Evolutionary conservation across 1,284 basidiomycete species (phyloP).

Genomic region (Malassezia globosa): DNA sequence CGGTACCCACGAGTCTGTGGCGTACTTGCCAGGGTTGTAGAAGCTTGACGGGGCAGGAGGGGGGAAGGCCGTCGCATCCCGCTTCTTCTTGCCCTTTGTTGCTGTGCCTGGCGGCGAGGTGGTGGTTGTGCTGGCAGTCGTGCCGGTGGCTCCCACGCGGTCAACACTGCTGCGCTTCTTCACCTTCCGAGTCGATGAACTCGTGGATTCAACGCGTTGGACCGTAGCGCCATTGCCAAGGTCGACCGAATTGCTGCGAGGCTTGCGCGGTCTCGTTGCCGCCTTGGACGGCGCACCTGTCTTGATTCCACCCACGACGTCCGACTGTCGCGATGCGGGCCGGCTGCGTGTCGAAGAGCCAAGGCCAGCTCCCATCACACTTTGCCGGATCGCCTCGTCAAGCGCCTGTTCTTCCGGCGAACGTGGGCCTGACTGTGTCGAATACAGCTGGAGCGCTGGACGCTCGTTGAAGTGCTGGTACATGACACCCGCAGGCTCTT

Average conservation of each 20-base stretch:
- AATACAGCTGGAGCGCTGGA: slow-evolving; percentile 1
- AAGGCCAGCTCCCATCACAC: slow-evolving; percentile 33
- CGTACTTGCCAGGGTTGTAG: slow-evolving; percentile 25
- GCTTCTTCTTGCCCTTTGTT: slow-evolving; percentile 27
- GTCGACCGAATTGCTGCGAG: slow-evolving; percentile 12
- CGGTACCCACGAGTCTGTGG: slow-evolving; percentile 28
- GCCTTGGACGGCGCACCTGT: not conserved
- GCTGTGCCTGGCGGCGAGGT: not conserved
- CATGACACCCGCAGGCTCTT: slow-evolving; percentile 28
- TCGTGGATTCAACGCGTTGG: no score
- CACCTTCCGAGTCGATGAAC: no score
- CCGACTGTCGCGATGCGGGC: slow-evolving; percentile 6
- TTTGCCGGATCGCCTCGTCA: slow-evolving; percentile 29
- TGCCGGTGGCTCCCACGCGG: not conserved
- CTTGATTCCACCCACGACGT: not conserved
- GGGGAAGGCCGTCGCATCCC: slow-evolving; percentile 5
- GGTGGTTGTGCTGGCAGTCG: not conserved
- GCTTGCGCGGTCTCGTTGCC: not conserved
- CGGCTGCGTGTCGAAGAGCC: slow-evolving; percentile 1
- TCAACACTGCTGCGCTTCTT: slow-evolving; percentile 7
- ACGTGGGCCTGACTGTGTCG: not conserved
- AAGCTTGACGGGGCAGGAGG: slow-evolving; percentile 18
- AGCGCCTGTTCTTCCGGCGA: slow-evolving; percentile 10
- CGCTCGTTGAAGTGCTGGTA: slow-evolving; percentile 36
- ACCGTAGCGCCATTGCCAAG: not conserved